These are phyloP conservation scores for Brettanomyces bruxellensis DNA, from an alignment of 805 yeast genomes.

Conservation along the genomic window DNA sequence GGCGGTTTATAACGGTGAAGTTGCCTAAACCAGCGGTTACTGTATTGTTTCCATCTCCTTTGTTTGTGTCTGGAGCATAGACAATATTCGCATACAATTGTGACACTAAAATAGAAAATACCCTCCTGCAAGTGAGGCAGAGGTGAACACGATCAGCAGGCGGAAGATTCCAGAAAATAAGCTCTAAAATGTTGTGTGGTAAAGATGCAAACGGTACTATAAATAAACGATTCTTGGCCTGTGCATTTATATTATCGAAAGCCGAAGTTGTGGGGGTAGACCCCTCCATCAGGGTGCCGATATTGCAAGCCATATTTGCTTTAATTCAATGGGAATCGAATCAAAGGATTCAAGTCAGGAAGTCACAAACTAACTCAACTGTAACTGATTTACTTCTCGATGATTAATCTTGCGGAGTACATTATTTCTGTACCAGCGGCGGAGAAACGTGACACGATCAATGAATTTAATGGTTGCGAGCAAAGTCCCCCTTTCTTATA, in stretches of 20 bases:
- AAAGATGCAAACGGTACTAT: slow-evolving; percentile 1
- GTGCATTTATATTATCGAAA: too few species aligned
- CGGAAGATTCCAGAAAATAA: slow-evolving; percentile 9
- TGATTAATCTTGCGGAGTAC: slow-evolving; percentile 1
- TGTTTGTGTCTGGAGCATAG: background rate
- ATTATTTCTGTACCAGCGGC: background rate
- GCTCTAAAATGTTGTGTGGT: slow-evolving; percentile 19
- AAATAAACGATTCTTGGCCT: too few species aligned
- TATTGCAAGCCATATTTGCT: too few species aligned
- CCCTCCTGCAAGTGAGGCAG: slow-evolving; percentile 12
- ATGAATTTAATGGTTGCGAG: too few species aligned
- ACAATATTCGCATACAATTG: slow-evolving; percentile 14
- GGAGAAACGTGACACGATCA: too few species aligned
- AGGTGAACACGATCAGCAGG: slow-evolving; percentile 11
- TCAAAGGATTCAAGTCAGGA: too few species aligned
- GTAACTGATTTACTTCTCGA: background rate
- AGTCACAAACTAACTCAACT: too few species aligned
- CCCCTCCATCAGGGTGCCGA: too few species aligned
- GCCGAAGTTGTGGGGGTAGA: too few species aligned
- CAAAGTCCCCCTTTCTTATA: too few species aligned
- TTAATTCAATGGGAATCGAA: too few species aligned
- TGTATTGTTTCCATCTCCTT: too few species aligned
- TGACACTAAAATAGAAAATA: slow-evolving; percentile 16
- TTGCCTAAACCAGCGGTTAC: background rate
- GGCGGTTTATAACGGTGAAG: slow-evolving; percentile 10